Base-by-base conservation (phyloP, 352 stramenopile genomes). In the Blastocystis sp. region DNA sequence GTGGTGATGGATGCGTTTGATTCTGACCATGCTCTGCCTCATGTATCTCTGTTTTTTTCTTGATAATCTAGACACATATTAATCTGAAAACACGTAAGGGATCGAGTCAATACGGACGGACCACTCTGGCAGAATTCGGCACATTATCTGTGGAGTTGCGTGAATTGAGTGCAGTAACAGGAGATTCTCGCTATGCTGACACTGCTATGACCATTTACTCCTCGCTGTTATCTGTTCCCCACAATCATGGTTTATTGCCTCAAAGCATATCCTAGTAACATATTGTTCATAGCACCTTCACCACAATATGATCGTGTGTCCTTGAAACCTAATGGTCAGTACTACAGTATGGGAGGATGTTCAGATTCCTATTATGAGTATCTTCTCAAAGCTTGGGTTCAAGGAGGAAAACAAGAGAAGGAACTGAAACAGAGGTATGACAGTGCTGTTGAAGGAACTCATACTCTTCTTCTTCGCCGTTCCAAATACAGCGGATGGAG, bases 291-390 rank as follows among this genome's bases (percentile, higher is more conserved):
- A 66, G 1, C 30, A n/a, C 54, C 57, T 56, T 69, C 22, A 44
- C n/a, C 78, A n/a, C 33, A 78, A n/a, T 59, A 27, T n/a, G 64
- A 68, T 5, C 80, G 89, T 24, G 40, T 75, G 0, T 57, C 66
- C 24, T 68, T 57, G 40, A 73, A 68, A 19, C 53, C 79, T 4
- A 77, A 89, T 7, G 19, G 54, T 27, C 48, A 44, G 0, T 40
- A 77, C 15, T 90, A 79, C 76, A 93, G 92, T 3, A 92, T 96
- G 30, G 94, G 94, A 22, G 93, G 93, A 0, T 89, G 94, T 9
- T 93, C 92, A 24, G 94, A 96, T 78, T 95, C 92, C 62, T 97
- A 95, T 90, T 97, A 96, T 90, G 94, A 97, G 90, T 97, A 97
- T 90, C 90, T 96, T 37, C 84, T 96, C 78, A 97, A 97, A 90